Percentiles rank a stretch among this genome's conserved stretches.
These are phyloP conservation scores for Cairneyella variabilis DNA, from an alignment of 495 filamentous ascomycete genomes.

Conservation along the genomic window DNA sequence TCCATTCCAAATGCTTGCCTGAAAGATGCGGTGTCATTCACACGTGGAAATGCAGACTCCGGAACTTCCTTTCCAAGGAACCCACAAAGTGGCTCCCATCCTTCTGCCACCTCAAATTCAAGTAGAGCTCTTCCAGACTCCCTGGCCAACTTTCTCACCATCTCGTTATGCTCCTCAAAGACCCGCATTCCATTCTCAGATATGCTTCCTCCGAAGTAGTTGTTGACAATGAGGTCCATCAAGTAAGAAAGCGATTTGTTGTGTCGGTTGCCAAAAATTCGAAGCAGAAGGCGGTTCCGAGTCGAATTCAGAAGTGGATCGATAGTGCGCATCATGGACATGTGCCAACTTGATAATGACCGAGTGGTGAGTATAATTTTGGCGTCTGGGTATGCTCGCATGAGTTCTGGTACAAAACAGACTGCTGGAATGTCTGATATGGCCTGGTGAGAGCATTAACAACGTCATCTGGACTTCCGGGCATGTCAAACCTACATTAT, in stretches of 20 bases:
- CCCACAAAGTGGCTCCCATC: slow-evolving; percentile 30
- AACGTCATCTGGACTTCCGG: too few relatives aligned
- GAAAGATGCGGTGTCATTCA: slow-evolving; percentile 28
- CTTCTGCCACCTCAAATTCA: slow-evolving; percentile 36
- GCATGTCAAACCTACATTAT: neutral
- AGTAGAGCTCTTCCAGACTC: neutral
- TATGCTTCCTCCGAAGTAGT: neutral
- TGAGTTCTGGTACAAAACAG: neutral
- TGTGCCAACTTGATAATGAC: neutral
- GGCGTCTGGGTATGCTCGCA: neutral
- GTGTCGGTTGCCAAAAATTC: neutral
- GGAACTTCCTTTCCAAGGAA: slow-evolving; percentile 27
- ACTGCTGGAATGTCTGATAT: neutral
- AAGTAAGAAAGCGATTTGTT: neutral
- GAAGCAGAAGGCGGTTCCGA: neutral
- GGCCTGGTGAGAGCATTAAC: too few relatives aligned
- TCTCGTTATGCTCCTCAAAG: neutral
- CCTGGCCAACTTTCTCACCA: neutral
- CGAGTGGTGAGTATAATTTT: neutral
- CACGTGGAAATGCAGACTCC: slow-evolving; percentile 22
- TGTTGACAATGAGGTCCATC: neutral
- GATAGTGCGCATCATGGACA: neutral
- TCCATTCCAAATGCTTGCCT: neutral
- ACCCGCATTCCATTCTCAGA: neutral
- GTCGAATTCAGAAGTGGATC: neutral